Percentiles rank a stretch among this genome's conserved stretches.
phyloP scores from a whole-genome alignment of 768 basidiomycete genomes.

The Leccinellum rugosiceps region DNA sequence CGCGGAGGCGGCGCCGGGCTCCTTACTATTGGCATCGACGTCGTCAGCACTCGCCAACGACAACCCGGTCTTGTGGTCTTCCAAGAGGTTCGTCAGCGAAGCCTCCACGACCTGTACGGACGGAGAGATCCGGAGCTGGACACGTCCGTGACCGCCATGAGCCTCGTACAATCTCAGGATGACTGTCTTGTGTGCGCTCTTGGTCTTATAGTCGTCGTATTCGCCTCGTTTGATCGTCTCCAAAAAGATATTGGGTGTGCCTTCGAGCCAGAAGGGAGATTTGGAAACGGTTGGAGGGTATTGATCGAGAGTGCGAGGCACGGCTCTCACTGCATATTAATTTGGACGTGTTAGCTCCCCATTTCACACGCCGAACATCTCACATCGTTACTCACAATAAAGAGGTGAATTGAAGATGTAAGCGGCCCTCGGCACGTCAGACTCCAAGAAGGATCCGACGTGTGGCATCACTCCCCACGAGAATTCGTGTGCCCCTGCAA shows the following conservation, averaged over 20 bases:
- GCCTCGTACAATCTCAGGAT: constrained; percentile 91
- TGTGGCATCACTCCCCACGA: constrained; percentile 92
- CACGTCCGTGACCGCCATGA: constrained; percentile 82
- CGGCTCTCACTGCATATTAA: constrained; percentile 22
- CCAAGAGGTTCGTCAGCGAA: constrained; percentile 75
- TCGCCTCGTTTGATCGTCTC: constrained; percentile 97
- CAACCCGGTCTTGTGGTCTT: constrained; percentile 58
- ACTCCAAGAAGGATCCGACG: constrained; percentile 82
- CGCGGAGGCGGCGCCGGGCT: neutral
- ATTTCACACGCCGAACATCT: too few species aligned
- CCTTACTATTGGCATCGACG: neutral
- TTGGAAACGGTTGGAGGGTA: constrained; percentile 27
- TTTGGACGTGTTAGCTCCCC: constrained; percentile 1
- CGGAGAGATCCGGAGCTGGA: constrained; percentile 52
- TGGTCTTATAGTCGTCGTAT: constrained; percentile 52
- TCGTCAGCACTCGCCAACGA: constrained; percentile 37
- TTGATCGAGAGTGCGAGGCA: constrained; percentile 9
- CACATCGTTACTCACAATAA: constrained; percentile 44
- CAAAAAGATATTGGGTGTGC: constrained; percentile 78
- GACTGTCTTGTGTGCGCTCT: constrained; percentile 47
- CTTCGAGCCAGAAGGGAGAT: constrained; percentile 62
- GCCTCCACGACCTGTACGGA: constrained; percentile 59
- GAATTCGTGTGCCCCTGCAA: constrained; percentile 71
- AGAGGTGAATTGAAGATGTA: constrained; percentile 85
- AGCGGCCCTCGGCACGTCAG: constrained; percentile 79